These are phyloP conservation scores for Aspergillus eucalypticola DNA, from an alignment of 2,329 filamentous ascomycete genomes.

Conservation along the genomic window DNA sequence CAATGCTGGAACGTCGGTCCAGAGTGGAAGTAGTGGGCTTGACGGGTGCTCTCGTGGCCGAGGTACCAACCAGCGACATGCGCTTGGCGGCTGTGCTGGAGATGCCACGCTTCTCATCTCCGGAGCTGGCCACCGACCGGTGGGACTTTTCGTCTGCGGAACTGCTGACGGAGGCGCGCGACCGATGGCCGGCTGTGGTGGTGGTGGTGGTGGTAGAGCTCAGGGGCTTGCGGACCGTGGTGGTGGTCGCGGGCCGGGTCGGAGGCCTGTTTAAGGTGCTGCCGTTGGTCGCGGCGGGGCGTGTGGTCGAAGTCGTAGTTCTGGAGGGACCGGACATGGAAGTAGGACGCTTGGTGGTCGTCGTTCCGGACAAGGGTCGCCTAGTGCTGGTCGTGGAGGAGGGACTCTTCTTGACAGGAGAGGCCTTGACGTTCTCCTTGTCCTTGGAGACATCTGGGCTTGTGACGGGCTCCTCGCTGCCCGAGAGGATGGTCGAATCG, in stretches of 20 bases:
- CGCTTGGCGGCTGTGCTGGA: conserved; percentile 44
- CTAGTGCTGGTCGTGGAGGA: conserved; percentile 29
- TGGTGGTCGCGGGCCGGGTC: conserved; percentile 41
- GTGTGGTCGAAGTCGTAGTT: conserved; percentile 30
- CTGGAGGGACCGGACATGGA: conserved; percentile 35
- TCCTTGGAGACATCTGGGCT: conserved; percentile 39
- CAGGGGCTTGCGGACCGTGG: conserved; percentile 38
- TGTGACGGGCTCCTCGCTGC: conserved; percentile 33
- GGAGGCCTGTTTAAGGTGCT: conserved; percentile 48
- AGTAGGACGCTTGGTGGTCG: conserved; percentile 37
- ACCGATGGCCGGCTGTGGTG: conserved; percentile 41
- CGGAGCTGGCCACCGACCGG: conserved; percentile 44
- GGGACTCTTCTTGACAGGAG: conserved; percentile 36
- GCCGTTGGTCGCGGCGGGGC: conserved; percentile 34
- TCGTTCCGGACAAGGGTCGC: conserved; percentile 37
- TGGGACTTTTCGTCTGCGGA: conserved; percentile 45
- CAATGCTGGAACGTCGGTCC: conserved; percentile 42
- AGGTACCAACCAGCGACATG: conserved; percentile 45
- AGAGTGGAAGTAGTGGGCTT: conserved; percentile 35
- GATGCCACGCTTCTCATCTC: conserved; percentile 47
- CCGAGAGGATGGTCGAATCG: conserved; percentile 35
- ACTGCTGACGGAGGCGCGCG: conserved; percentile 45
- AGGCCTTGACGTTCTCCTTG: conserved; percentile 35
- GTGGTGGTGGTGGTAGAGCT: conserved; percentile 39
- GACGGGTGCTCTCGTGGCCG: conserved; percentile 36